Base-by-base conservation (phyloP, 169 alveolate species). In the Babesia sp. region DNA sequence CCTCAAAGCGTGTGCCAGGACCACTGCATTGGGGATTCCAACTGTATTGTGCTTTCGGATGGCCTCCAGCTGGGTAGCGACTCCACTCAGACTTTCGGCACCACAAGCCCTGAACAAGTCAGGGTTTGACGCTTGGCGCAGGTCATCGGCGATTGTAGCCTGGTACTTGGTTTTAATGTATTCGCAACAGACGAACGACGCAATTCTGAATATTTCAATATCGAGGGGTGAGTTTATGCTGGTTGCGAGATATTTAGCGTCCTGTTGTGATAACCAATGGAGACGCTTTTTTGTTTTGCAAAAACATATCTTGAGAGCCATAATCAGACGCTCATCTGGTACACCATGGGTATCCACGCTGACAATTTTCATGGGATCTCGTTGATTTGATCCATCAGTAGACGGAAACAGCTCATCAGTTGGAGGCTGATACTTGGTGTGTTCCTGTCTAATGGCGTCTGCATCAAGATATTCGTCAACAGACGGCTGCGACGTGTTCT, bases 141-240 rank as follows among this genome's bases (percentile, higher is more conserved):
- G 39, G 54, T 79, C 87, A 36, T 79, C 87, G n/a, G 24, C 31
- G 16, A 79, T 42, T 14, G 76, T 66, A 18, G 50, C 16, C 37
- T 20, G 28, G 29, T 71, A 79, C 39, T 44, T 51, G 51, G 50
- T 39, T 18, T 60, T 64, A 50, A 79, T 11, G 34, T 48, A 45
- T n/a, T 59, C 51, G 31, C 77, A 60, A 20, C 82, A 60, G 11
- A 79, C 42, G 24, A 54, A 39, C 12, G 87, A 69, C 11, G 82
- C 87, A 57, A 71, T 54, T 34, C 50, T 71, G 45, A 79, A 79
- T n/a, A 75, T 60, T 45, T 79, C 74, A 22, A 79, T 53, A 48
- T 79, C 87, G 31, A 79, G 70, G 1, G 87, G 87, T 3, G 87
- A 79, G 51, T 79, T 79, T 36, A 79, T 37, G 29, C 81, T 66